Evolutionary conservation across 2,329 filamentous ascomycete genomes (phyloP), one percentile per base, ranked within the genome.

Genomic region (Cladosporium sp.): DNA sequence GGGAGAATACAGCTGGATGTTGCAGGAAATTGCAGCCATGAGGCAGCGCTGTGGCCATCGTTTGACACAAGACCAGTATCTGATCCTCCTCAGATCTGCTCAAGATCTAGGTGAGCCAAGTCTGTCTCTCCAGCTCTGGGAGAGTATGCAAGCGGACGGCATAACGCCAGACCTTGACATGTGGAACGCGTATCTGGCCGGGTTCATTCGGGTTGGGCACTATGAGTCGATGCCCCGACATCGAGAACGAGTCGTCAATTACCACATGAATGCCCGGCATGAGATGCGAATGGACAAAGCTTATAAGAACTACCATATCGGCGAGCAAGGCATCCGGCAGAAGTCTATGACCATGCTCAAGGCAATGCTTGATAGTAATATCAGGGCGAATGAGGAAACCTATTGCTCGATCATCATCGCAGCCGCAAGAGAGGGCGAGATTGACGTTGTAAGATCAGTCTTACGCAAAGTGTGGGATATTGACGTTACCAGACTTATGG

Each of bases 391-490:
- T 59, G 80, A 82, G 66, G 73, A 77, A 51, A 84, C 80, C 1
- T 84, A 81, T 62, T 75, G 77, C 60, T 75, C 80, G 47, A 59
- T 86, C 51, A 79, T 86, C 60, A 73, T 79, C 47, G 81, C 81
- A 5, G 73, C 79, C 43, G 76, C 74, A 19, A 76, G 82, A 11
- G 82, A 84, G 61, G 82, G 81, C 6, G 76, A 83, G 64, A 58
- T 80, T 2, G 55, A 63, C 11, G 75, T 74, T 2, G 75, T 84
- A 28, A 76, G 77, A 58, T 70, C 75, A 8, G 72, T 83, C 19
- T 67, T 87, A 39, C 74, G 74, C 55, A 75, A 75, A 5, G 77
- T 82, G 3, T 87, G 84, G 84, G 76, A 78, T 36, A 74, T 86
- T 42, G 76, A 84, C 61, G 72, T 80, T 3, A 72, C 78, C 50